phyloP scores from a whole-genome alignment of 1,284 basidiomycete genomes.

The Ustilago crameri region DNA sequence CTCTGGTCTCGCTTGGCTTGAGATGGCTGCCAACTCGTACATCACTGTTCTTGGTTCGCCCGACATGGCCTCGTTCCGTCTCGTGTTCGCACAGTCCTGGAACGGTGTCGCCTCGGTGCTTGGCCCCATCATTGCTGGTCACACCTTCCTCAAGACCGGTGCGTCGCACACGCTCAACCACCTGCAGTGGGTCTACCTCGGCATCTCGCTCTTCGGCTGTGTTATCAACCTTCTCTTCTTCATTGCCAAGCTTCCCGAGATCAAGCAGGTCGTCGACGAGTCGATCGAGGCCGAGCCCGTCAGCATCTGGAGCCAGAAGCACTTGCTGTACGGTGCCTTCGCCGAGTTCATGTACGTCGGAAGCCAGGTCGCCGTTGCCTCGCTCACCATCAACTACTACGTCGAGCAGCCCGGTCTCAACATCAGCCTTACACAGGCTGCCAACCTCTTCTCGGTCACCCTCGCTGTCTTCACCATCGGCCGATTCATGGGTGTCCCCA shows the following conservation, averaged over 20 bases:
- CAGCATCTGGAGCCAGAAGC: slow-evolving; percentile 78
- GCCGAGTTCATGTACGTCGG: slow-evolving; percentile 79
- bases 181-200: slow-evolving; percentile 85
- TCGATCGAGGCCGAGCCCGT: slow-evolving; percentile 28
- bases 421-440: slow-evolving; percentile 26
- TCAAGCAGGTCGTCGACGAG: slow-evolving; percentile 69
- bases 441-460: slow-evolving; percentile 73
- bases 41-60: slow-evolving; percentile 75
- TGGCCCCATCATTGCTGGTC: slow-evolving; percentile 81
- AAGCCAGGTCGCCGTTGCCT: slow-evolving; percentile 78
- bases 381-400: slow-evolving; percentile 77
- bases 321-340: slow-evolving; percentile 78
- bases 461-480: slow-evolving; percentile 75
- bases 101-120: slow-evolving; percentile 82
- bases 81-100: slow-evolving; percentile 84
- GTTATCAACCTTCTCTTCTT: slow-evolving; percentile 77
- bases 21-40: slow-evolving; percentile 82
- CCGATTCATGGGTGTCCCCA: slow-evolving; percentile 74
- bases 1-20: slow-evolving; percentile 74
- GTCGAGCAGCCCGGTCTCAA: slow-evolving; percentile 35
- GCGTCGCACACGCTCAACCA: slow-evolving; percentile 76
- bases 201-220: slow-evolving; percentile 76
- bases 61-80: slow-evolving; percentile 79
- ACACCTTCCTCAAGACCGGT: slow-evolving; percentile 78
- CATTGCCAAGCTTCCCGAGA: slow-evolving; percentile 80